Percentiles rank a stretch among this genome's conserved stretches.
phyloP scores from a whole-genome alignment of 1,284 basidiomycete species.

The Schizophyllum commune region DNA sequence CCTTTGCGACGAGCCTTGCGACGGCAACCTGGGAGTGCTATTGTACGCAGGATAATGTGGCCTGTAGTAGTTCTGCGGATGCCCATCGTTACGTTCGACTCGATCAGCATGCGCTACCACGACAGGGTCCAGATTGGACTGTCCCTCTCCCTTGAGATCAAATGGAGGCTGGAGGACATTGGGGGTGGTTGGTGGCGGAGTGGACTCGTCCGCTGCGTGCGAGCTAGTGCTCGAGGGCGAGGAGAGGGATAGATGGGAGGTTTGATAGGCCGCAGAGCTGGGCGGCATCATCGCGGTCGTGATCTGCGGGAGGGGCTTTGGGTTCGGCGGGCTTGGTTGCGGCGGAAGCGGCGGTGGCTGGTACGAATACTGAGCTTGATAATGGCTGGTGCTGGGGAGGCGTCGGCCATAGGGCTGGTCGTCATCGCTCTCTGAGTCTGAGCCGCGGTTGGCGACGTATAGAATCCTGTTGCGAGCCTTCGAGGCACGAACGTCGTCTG shows the following conservation, averaged over 20 bases:
- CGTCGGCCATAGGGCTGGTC: conserved; percentile 22
- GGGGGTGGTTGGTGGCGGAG: conserved; percentile 61
- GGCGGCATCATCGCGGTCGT: conserved; percentile 25
- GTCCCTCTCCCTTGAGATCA: conserved; percentile 20
- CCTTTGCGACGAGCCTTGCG: conserved; percentile 16
- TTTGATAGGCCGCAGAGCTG: conserved; percentile 20
- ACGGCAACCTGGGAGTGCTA: background rate
- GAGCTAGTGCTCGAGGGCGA: conserved; percentile 62
- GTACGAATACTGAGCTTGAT: conserved; percentile 10
- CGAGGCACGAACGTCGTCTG: conserved; percentile 25
- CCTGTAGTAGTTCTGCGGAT: too few relatives aligned
- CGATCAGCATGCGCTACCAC: conserved; percentile 9
- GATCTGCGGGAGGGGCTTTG: conserved; percentile 27
- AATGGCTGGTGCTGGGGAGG: conserved; percentile 10
- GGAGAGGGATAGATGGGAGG: conserved; percentile 30
- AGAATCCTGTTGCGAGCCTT: conserved; percentile 29
- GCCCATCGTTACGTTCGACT: too few relatives aligned
- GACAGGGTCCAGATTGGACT: background rate
- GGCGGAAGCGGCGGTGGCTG: conserved; percentile 15
- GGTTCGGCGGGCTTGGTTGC: conserved; percentile 25
- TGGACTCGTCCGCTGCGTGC: conserved; percentile 43
- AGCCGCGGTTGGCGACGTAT: conserved; percentile 54
- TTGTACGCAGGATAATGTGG: conserved; percentile 11
- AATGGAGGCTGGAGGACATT: conserved; percentile 29
- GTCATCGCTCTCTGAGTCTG: conserved; percentile 40